These are phyloP conservation scores for Ceratobasidium sp. DNA, from an alignment of 1,284 basidiomycete species.

Conservation along the genomic window DNA sequence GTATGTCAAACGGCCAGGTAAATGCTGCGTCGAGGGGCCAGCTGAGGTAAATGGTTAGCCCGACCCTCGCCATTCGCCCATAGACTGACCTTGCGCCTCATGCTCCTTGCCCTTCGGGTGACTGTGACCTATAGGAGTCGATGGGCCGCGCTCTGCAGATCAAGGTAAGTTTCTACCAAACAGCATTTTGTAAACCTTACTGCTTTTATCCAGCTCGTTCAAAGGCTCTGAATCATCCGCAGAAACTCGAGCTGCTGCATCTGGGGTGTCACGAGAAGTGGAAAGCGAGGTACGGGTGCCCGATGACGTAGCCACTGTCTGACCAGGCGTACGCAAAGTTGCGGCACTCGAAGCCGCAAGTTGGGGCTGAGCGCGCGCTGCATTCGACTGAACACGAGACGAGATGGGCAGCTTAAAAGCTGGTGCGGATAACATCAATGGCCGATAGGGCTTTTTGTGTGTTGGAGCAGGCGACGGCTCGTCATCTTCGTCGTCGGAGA, in stretches of 20 bases:
- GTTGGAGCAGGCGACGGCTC: background rate
- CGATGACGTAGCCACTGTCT: background rate
- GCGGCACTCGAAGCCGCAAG: background rate
- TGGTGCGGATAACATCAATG: background rate
- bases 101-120: background rate
- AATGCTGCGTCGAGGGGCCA: background rate
- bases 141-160: background rate
- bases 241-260: background rate
- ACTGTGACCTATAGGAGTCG: background rate
- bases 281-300: background rate
- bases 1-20: background rate
- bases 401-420: background rate
- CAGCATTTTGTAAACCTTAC: background rate
- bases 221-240: background rate
- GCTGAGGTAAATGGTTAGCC: background rate
- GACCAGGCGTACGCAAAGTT: background rate
- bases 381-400: too few species aligned
- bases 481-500: background rate
- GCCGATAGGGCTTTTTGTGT: background rate
- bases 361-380: background rate
- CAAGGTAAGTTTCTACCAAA: background rate
- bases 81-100: background rate
- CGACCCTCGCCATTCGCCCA: background rate
- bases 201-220: background rate
- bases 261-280: background rate